These are phyloP conservation scores for Flammula alnicola DNA, from an alignment of 1,284 basidiomycete genomes.

Conservation along the genomic window DNA sequence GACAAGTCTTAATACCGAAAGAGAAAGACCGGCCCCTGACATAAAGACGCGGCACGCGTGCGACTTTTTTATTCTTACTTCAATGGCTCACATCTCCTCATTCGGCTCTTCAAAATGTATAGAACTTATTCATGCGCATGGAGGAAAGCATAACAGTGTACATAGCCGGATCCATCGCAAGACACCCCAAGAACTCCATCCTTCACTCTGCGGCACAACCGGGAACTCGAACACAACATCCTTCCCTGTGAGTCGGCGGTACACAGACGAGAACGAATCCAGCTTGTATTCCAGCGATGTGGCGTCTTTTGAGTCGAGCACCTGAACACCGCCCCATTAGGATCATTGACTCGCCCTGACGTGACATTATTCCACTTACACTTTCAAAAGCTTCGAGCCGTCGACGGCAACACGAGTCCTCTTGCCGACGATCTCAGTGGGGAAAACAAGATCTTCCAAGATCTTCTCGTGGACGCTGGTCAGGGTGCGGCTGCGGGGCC, in stretches of 20 bases:
- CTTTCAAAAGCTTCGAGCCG: constrained; percentile 92
- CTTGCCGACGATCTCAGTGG: constrained; percentile 99
- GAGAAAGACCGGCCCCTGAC: constrained; percentile 30
- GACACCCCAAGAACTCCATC: too few species aligned
- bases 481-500: constrained; percentile 96
- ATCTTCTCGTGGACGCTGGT: constrained; percentile 98
- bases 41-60: constrained; percentile 30
- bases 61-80: constrained; percentile 20
- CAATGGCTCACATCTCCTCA: constrained; percentile 18
- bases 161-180: constrained; percentile 9
- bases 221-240: constrained; percentile 93
- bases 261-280: constrained; percentile 94
- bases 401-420: constrained; percentile 91
- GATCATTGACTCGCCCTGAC: constrained; percentile 6
- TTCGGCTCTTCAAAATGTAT: constrained; percentile 16
- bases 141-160: constrained; percentile 12
- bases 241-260: constrained; percentile 94
- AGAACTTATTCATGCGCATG: not conserved
- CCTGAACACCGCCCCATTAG: constrained; percentile 49
- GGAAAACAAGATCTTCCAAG: constrained; percentile 98
- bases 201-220: constrained; percentile 53
- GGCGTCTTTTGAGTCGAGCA: constrained; percentile 98
- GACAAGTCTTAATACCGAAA: too few species aligned
- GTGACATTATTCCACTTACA: constrained; percentile 62
- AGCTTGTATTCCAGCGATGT: constrained; percentile 99